phyloP scores from a whole-genome alignment of 2,329 filamentous ascomycete genomes.

The Rhexocercosporidium sp. region DNA sequence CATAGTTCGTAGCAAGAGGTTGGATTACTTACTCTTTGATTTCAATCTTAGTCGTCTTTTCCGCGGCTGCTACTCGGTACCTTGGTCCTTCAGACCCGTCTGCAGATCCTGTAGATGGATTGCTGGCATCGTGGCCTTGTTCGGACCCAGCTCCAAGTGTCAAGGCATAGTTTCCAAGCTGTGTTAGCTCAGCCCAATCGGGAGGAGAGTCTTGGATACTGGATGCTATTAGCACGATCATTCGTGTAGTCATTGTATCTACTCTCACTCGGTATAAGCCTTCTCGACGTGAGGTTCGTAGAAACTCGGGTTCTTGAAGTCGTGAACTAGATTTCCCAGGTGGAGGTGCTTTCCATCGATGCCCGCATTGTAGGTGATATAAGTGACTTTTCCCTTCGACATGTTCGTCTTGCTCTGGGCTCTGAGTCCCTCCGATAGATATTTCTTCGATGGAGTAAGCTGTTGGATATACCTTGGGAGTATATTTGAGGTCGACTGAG shows the following conservation, averaged over 20 bases:
- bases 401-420: background rate
- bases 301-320: slow-evolving; percentile 27
- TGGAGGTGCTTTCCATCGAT: slow-evolving; percentile 31
- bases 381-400: slow-evolving; percentile 24
- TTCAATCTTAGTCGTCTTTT: slow-evolving; percentile 29
- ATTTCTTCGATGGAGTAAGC: background rate
- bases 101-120: slow-evolving; percentile 3
- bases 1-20: background rate
- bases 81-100: slow-evolving; percentile 21
- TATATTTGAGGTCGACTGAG: background rate
- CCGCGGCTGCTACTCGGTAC: slow-evolving; percentile 34
- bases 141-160: slow-evolving; percentile 29
- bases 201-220: slow-evolving; percentile 26
- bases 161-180: slow-evolving; percentile 32
- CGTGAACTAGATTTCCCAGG: slow-evolving; percentile 35
- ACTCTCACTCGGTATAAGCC: slow-evolving; percentile 32
- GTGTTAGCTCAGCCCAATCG: slow-evolving; percentile 25
- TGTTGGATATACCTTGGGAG: background rate
- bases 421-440: background rate
- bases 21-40: slow-evolving; percentile 31
- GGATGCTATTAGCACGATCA: background rate
- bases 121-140: slow-evolving; percentile 22
- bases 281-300: slow-evolving; percentile 33
- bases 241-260: background rate
- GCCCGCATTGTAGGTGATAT: slow-evolving; percentile 33